Percentiles rank a stretch among this genome's conserved stretches.
phyloP scores from a whole-genome alignment of 305 asterid species.

The Fraxinus baroniana region DNA sequence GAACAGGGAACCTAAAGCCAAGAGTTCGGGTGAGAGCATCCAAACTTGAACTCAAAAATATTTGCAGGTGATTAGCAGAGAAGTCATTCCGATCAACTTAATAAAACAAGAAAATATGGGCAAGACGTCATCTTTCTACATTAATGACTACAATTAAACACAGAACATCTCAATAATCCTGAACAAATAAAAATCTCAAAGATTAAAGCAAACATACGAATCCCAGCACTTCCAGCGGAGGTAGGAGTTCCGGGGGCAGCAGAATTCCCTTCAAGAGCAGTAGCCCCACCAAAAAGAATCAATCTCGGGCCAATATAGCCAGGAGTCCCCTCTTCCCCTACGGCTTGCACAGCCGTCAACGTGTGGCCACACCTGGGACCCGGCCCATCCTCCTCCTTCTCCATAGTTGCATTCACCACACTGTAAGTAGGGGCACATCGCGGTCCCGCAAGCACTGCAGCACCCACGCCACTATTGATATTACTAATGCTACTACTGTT shows the following conservation, averaged over 20 bases:
- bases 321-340: conserved; percentile 86
- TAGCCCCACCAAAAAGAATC: conserved; percentile 93
- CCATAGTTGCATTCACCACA: conserved; percentile 72
- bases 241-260: conserved; percentile 87
- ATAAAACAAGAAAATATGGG: conserved; percentile 5
- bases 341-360: conserved; percentile 89
- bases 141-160: background rate
- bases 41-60: background rate
- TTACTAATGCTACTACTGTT: conserved; percentile 26
- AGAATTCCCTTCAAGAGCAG: conserved; percentile 96
- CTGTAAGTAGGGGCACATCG: conserved; percentile 87
- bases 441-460: conserved; percentile 66
- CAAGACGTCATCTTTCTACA: conserved; percentile 19
- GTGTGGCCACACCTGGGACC: conserved; percentile 99
- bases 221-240: conserved; percentile 98
- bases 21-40: background rate
- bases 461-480: conserved; percentile 39
- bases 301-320: conserved; percentile 87
- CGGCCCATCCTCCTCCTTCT: conserved; percentile 96
- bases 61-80: conserved; percentile 16
- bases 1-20: background rate
- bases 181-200: background rate
- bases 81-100: conserved; percentile 4
- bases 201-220: conserved; percentile 55
- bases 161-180: background rate